These are phyloP conservation scores for Aspergillus heteromorphus DNA, from an alignment of 495 filamentous ascomycete species.

Conservation along the genomic window DNA sequence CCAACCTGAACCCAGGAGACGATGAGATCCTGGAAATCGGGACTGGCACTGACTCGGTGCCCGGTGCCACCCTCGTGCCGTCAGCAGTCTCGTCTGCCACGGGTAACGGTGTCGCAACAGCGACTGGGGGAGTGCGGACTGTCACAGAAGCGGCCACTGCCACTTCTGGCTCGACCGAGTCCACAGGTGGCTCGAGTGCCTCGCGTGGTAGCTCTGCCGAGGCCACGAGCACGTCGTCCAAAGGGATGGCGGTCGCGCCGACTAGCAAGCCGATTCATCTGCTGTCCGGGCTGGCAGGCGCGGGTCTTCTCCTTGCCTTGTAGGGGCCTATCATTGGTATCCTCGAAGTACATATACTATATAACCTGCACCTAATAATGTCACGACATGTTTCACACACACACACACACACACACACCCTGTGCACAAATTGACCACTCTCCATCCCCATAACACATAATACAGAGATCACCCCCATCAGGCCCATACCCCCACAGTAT, in stretches of 20 bases:
- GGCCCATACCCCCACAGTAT: too few relatives aligned
- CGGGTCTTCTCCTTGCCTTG: conserved; percentile 17
- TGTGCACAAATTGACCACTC: too few relatives aligned
- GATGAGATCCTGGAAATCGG: conserved; percentile 65
- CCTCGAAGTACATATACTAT: background rate
- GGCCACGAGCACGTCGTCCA: conserved; percentile 8
- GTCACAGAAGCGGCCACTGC: background rate
- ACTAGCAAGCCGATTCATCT: conserved; percentile 18
- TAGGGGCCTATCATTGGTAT: background rate
- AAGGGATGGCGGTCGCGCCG: conserved; percentile 11
- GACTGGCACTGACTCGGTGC: conserved; percentile 55
- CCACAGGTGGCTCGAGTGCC: background rate
- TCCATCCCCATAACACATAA: background rate
- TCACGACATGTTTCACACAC: background rate
- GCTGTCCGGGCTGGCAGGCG: conserved; percentile 19
- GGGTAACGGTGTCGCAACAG: background rate
- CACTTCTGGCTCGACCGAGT: background rate
- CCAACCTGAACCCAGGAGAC: conserved; percentile 63
- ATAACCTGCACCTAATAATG: background rate
- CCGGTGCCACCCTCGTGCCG: conserved; percentile 56
- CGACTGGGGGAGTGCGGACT: background rate
- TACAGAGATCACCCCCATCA: too few relatives aligned
- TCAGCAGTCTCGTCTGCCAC: conserved; percentile 48
- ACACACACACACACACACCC: too few relatives aligned
- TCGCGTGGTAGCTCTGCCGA: background rate